phyloP scores from a whole-genome alignment of 805 yeast species.

The Candida yuanshanica region DNA sequence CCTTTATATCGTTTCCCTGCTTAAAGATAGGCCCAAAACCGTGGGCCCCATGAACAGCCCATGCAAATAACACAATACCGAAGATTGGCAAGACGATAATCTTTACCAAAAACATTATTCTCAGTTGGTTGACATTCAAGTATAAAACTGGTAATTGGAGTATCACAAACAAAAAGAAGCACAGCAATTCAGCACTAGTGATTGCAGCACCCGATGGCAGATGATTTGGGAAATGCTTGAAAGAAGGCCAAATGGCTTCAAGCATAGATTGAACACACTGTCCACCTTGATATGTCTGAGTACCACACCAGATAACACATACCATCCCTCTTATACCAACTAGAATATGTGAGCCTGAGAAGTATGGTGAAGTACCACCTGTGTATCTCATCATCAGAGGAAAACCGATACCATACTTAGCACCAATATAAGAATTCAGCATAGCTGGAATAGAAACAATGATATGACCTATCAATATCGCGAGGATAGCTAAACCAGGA shows the following conservation, averaged over 20 bases:
- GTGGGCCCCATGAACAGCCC: slow-evolving; percentile 26
- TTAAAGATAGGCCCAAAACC: slow-evolving; percentile 24
- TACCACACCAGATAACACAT: slow-evolving; percentile 58
- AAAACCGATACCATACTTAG: slow-evolving; percentile 31
- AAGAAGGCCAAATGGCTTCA: slow-evolving; percentile 50
- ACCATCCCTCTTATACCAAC: slow-evolving; percentile 29
- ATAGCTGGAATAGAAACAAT: slow-evolving; percentile 22
- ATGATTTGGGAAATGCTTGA: slow-evolving; percentile 31
- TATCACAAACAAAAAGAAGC: slow-evolving; percentile 29
- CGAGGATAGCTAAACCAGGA: slow-evolving; percentile 44
- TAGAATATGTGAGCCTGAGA: slow-evolving; percentile 26
- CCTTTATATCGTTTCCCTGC: slow-evolving; percentile 18
- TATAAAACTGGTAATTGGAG: slow-evolving; percentile 29
- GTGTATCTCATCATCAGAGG: slow-evolving; percentile 29
- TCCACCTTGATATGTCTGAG: slow-evolving; percentile 70
- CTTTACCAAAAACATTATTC: slow-evolving; percentile 30
- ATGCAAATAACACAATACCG: slow-evolving; percentile 28
- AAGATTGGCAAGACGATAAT: slow-evolving; percentile 26
- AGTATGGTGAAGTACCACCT: slow-evolving; percentile 31
- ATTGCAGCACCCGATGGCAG: slow-evolving; percentile 17
- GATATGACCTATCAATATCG: slow-evolving; percentile 23
- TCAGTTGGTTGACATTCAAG: slow-evolving; percentile 29
- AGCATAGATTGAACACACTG: slow-evolving; percentile 67
- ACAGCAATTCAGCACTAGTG: slow-evolving; percentile 27
- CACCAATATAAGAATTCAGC: slow-evolving; percentile 24